Evolutionary conservation across 164 flowering plant genomes (phyloP).

Genomic region (Piper betle): DNA sequence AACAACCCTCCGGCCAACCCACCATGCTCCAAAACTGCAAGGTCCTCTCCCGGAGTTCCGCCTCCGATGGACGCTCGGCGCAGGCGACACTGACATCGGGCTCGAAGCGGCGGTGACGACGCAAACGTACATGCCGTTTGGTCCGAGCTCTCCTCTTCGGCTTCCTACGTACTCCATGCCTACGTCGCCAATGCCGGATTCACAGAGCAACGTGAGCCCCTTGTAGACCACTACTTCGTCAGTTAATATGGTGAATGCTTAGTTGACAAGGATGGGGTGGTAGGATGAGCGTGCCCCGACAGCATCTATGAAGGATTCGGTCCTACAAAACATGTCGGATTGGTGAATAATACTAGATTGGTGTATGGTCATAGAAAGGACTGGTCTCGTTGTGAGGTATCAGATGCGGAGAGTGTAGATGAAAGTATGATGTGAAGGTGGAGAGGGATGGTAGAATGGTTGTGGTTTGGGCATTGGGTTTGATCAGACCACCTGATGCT

Average conservation of each 20-base stretch:
- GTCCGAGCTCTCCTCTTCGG: slow-evolving; percentile 41
- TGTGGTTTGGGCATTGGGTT: slow-evolving; percentile 86
- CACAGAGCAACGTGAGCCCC: slow-evolving; percentile 66
- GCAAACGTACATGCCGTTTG: slow-evolving; percentile 75
- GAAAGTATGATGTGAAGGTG: slow-evolving; percentile 55
- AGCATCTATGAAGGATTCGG: slow-evolving; percentile 43
- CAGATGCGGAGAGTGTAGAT: slow-evolving; percentile 43
- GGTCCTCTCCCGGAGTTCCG: slow-evolving; percentile 46
- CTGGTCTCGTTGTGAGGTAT: slow-evolving; percentile 69
- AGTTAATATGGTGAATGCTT: slow-evolving; percentile 69
- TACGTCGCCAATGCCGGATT: slow-evolving; percentile 81
- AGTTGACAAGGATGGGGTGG: slow-evolving; percentile 44
- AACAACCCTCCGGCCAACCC: slow-evolving; percentile 29
- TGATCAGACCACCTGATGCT: slow-evolving; percentile 73
- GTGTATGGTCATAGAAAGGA: slow-evolving; percentile 84
- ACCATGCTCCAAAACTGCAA: slow-evolving; percentile 85
- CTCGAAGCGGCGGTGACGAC: slow-evolving; percentile 58
- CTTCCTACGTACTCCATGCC: slow-evolving; percentile 52
- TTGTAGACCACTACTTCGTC: slow-evolving; percentile 76
- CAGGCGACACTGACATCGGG: slow-evolving; percentile 55
- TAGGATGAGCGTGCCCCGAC: slow-evolving; percentile 84
- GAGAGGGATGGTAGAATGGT: slow-evolving; percentile 43
- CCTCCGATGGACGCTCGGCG: slow-evolving; percentile 61
- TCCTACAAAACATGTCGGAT: slow-evolving; percentile 25
- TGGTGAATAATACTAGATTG: slow-evolving; percentile 56